A percentile compares a stretch with the other conserved stretches of the same genome.
Conservation (phyloP, 108 stramenopile genomes). For the Nannochloropsis salina region DNA sequence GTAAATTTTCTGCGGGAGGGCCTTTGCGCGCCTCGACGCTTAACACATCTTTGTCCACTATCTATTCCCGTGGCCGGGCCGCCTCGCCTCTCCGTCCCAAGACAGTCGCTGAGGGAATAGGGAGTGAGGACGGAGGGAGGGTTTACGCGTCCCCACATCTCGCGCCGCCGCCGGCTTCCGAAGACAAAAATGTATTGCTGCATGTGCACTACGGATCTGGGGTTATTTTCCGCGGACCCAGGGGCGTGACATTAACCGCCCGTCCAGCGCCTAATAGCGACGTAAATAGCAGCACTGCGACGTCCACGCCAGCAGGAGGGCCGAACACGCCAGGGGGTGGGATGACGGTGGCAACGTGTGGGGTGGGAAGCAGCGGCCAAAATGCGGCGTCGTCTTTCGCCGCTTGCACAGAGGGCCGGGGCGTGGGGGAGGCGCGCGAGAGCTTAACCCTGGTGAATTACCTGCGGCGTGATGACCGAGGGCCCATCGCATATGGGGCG, state of each 20-base stretch:
- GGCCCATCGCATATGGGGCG: neutral
- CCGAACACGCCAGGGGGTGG: neutral
- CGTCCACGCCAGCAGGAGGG: neutral
- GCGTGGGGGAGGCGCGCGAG: neutral
- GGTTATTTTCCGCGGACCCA: neutral
- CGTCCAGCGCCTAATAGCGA: neutral
- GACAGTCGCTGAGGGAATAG: neutral
- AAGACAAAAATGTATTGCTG: neutral
- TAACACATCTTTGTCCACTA: neutral
- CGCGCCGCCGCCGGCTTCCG: neutral
- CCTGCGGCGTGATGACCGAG: neutral
- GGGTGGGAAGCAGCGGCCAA: neutral
- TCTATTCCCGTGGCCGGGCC: neutral
- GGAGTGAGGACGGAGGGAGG: neutral
- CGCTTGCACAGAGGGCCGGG: conserved; percentile 4
- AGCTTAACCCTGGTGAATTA: neutral
- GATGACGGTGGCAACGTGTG: neutral
- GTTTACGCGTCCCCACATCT: neutral
- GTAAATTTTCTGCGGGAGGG: neutral
- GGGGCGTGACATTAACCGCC: conserved; percentile 2
- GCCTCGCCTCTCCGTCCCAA: neutral
- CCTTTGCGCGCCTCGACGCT: neutral
- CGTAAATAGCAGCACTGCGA: neutral
- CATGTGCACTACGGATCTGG: neutral
- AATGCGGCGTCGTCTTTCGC: neutral